Evolutionary conservation across 2,329 filamentous ascomycete genomes (phyloP).

Genomic region (Stenocarpella maydis): DNA sequence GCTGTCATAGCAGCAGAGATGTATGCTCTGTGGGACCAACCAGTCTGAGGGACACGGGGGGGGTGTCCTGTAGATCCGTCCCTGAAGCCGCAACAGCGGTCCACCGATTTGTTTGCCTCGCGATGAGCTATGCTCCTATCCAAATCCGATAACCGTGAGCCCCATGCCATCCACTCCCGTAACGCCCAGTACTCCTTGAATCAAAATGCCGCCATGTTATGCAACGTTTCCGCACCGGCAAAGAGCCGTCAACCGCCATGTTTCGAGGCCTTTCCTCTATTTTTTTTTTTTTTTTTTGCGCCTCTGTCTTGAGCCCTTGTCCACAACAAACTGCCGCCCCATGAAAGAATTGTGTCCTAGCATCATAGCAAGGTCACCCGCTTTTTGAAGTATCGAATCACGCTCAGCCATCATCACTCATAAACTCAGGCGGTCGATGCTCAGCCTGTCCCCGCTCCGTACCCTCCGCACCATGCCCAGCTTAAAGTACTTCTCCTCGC

Average conservation of each 20-base stretch:
- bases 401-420: slow-evolving; percentile 49
- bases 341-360: not conserved
- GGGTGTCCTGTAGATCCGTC: slow-evolving; percentile 22
- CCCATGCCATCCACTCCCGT: slow-evolving; percentile 6
- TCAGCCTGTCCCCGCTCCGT: slow-evolving; percentile 77
- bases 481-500: slow-evolving; percentile 86
- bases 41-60: not conserved
- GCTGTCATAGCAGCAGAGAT: slow-evolving; percentile 22
- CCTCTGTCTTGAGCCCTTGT: not conserved
- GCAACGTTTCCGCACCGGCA: slow-evolving; percentile 12
- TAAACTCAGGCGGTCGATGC: slow-evolving; percentile 77
- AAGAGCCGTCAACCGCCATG: not conserved
- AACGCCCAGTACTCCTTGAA: slow-evolving; percentile 21
- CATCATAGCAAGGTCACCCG: not conserved
- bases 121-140: not conserved
- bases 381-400: not conserved
- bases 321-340: not conserved
- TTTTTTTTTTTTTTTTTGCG: not conserved
- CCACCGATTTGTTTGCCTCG: not conserved
- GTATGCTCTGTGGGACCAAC: not conserved
- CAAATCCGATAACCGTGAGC: not conserved
- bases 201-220: slow-evolving; percentile 21
- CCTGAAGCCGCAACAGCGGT: not conserved
- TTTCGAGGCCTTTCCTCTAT: not conserved
- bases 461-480: slow-evolving; percentile 78